Base-by-base conservation (phyloP, 805 yeast species). In the Maudiozyma serrabonitensis region DNA sequence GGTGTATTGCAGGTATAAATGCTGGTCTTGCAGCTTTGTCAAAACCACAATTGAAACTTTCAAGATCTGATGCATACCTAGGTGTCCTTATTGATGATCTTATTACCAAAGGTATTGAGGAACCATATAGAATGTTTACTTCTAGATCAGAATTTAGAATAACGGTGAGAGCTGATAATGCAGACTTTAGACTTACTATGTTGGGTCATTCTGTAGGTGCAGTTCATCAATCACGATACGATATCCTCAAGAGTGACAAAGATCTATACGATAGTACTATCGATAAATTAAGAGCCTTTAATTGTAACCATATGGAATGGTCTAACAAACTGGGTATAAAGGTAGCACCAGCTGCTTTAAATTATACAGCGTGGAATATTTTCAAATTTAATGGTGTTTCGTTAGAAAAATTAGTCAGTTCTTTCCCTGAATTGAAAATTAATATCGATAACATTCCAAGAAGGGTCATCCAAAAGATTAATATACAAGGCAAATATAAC, bases 111-210 rank as follows among this genome's bases (percentile, higher is more conserved):
- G 99, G 99, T 18, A 96, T 93, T 1, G 87, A 82, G 52, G 99
- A 93, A 65, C 99, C 99, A 1, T 93, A 93, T 64, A 73, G 99
- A 54, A 93, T 93, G 99, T 93, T 93, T 62, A 93, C 99, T 0
- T 88, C 97, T 6, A 76, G 99, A 46, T 86, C 96, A 0, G 99
- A 93, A 64, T 93, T 88, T 64, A 74, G 99, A 62, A 80, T 93
- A 38, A 82, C 89, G 34, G 87, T 89, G 4, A 73, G 99, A 51
- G 82, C 96, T 0, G 99, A 93, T 64, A 93, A 93, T 70, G 98
- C 99, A 0, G 97, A 95, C 61, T 66, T 78, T 49, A 71, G 99
- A 53, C 69, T 93, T 50, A 90, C 98, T 0, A 79, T 74, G 47
- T 64, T 69, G 49, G 99, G 95, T 0, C 67, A 75, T 45, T 58